Percentiles rank a stretch among this genome's conserved stretches.
Conservation (phyloP, 2,329 filamentous ascomycete genomes). For the Penicillium polonicum region DNA sequence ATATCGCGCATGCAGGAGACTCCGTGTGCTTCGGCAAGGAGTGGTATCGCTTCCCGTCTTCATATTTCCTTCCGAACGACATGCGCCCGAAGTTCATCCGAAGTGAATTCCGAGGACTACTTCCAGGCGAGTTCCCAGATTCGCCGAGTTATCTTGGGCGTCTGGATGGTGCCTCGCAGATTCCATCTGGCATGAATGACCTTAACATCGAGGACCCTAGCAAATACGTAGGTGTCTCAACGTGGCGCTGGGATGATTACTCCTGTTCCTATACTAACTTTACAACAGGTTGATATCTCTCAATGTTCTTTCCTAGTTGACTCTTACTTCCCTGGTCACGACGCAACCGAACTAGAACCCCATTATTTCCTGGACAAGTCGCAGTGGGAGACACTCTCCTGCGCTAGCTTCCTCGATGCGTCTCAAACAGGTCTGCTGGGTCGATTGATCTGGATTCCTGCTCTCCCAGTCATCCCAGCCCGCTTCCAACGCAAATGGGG, state of each 20-base stretch:
- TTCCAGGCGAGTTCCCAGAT: constrained; percentile 88
- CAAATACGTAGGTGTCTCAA: constrained; percentile 69
- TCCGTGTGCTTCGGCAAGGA: constrained; percentile 90
- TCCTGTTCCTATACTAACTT: constrained; percentile 11
- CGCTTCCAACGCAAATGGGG: constrained; percentile 77
- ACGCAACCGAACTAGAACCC: constrained; percentile 69
- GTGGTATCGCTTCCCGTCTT: constrained; percentile 96
- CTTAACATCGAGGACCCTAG: constrained; percentile 79
- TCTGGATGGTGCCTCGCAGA: constrained; percentile 79
- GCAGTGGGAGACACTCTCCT: constrained; percentile 76
- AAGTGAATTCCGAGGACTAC: constrained; percentile 81
- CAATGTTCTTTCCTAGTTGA: constrained; percentile 85
- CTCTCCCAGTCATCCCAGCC: constrained; percentile 66
- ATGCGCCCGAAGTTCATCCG: constrained; percentile 87
- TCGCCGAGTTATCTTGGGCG: constrained; percentile 67
- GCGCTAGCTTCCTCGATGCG: constrained; percentile 77
- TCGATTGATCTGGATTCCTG: constrained; percentile 78
- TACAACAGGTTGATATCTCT: constrained; percentile 60
- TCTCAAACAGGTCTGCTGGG: constrained; percentile 70
- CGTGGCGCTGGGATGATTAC: neutral
- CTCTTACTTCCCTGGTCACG: constrained; percentile 67
- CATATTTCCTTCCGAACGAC: constrained; percentile 81
- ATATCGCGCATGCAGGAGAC: constrained; percentile 60
- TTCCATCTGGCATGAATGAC: constrained; percentile 85
- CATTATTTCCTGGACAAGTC: constrained; percentile 71